Evolutionary conservation across 768 basidiomycete species (phyloP).

Genomic region (Amanita polypyramis): DNA sequence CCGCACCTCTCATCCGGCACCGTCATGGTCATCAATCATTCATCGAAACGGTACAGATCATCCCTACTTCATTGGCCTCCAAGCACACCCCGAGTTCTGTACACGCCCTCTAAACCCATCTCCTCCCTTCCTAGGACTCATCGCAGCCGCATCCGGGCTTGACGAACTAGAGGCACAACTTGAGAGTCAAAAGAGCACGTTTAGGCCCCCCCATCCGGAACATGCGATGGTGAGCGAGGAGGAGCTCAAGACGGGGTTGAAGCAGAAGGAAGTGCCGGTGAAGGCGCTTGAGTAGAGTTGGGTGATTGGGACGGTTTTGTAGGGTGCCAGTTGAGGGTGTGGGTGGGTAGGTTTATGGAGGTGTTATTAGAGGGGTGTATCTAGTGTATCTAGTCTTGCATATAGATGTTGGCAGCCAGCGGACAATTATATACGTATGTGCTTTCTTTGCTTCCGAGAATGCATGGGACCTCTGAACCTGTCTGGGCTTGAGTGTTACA

Average conservation of each 20-base stretch:
- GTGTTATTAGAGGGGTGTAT: no score
- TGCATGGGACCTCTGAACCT: no score
- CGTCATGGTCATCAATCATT: no score
- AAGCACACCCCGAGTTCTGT: slow-evolving; percentile 98
- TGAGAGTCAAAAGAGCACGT: slow-evolving; percentile 46
- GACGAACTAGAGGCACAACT: slow-evolving; percentile 63
- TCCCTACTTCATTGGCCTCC: slow-evolving; percentile 87
- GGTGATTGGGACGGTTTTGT: not conserved
- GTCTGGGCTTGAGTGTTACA: no score
- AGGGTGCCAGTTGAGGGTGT: no score
- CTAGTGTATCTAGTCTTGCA: no score
- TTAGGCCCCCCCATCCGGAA: slow-evolving; percentile 68
- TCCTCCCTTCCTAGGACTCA: slow-evolving; percentile 92
- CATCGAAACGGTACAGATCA: slow-evolving; percentile 47
- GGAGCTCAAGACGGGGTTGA: slow-evolving; percentile 26
- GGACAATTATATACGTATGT: no score
- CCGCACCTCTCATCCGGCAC: not conserved
- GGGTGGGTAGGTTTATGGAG: no score
- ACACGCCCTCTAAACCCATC: slow-evolving; percentile 96
- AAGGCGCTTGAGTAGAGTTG: slow-evolving; percentile 6
- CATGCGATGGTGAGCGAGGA: slow-evolving; percentile 67
- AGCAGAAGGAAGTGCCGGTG: slow-evolving; percentile 14
- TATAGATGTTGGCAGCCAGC: no score
- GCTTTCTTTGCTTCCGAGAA: no score
- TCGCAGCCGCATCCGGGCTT: slow-evolving; percentile 60